These are phyloP conservation scores for Pythium rhizo-oryzae DNA, from an alignment of 352 stramenopile species.

Conservation along the genomic window DNA sequence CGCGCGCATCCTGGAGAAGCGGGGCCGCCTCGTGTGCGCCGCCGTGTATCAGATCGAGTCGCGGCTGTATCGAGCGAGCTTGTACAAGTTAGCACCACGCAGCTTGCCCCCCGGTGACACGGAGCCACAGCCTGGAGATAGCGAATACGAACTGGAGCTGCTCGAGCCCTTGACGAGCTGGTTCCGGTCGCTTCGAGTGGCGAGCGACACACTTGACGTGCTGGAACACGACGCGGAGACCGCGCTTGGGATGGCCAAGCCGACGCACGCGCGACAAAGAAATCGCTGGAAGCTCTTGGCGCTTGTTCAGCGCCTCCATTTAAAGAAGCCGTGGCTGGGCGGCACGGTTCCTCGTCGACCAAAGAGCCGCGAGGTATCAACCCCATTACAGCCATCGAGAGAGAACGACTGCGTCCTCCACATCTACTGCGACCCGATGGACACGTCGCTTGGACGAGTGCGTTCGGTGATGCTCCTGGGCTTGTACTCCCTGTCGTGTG, in stretches of 20 bases:
- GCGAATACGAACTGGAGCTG: constrained; percentile 29
- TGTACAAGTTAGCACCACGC: constrained; percentile 35
- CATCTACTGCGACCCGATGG: constrained; percentile 25
- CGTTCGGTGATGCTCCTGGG: background rate
- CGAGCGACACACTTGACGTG: constrained; percentile 6
- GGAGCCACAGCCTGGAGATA: background rate
- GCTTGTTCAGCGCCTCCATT: constrained; percentile 17
- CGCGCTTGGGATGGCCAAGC: background rate
- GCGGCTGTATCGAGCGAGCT: constrained; percentile 30
- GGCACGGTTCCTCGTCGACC: background rate
- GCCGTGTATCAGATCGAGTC: constrained; percentile 38
- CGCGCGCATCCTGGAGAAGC: constrained; percentile 50
- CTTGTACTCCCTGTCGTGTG: background rate
- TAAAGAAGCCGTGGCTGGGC: constrained; percentile 1
- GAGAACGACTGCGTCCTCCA: background rate
- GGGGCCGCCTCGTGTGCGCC: constrained; percentile 35
- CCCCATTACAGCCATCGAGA: background rate
- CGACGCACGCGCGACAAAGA: background rate
- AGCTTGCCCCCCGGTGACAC: too few species aligned
- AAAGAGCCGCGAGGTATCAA: background rate
- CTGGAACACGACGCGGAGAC: constrained; percentile 7
- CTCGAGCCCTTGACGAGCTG: constrained; percentile 25
- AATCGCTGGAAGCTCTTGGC: constrained; percentile 21
- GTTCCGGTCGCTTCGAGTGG: constrained; percentile 15
- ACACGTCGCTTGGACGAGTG: constrained; percentile 30